Base-by-base conservation (phyloP, 805 yeast species). In the Zygosaccharomyces rouxii region DNA sequence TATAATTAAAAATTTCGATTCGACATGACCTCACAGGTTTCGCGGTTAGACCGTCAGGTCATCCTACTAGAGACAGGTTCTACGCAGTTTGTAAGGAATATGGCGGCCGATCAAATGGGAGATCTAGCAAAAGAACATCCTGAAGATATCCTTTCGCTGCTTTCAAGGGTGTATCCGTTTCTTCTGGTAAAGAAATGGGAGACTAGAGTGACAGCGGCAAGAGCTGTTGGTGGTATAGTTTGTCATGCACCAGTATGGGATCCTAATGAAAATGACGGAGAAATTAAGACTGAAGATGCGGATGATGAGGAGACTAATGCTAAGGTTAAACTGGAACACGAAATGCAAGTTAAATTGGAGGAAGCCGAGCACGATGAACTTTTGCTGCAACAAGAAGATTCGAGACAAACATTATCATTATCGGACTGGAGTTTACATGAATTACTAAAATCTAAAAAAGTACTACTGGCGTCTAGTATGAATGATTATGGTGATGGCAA, bases 71-170 rank as follows among this genome's bases (percentile, higher is more conserved):
- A 95, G 69, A 88, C 97, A 1, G 99, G 99, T 9, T 88, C 97
- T 10, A 89, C 97, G 4, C 87, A 87, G 35, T 86, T 89, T 64
- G 94, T 94, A 38, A 78, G 98, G 55, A 89, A 88, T 62, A 88
- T 97, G 7, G 99, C 99, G 1, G 98, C 98, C 2, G 97, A 92
- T 61, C 99, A 94, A 69, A 74, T 94, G 55, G 88, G 96, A 4
- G 98, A 92, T 56, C 75, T 95, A 33, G 97, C 97, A 23, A 86
- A 86, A 65, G 85, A 86, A 38, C 98, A 94, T 61, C 97, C 98
- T 0, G 98, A 92, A 61, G 98, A 94, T 59, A 80, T 87, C 18
- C 74, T 89, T 46, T 84, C 84, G 49, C 71, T 94, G 37, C 70
- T 94, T 29, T 88, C 96, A 13, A 76, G 98, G 50, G 96, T 94